Evolutionary conservation across 768 basidiomycete species (phyloP), one percentile per base, ranked within the genome.

Genomic region (Leccinum incarnatum): DNA sequence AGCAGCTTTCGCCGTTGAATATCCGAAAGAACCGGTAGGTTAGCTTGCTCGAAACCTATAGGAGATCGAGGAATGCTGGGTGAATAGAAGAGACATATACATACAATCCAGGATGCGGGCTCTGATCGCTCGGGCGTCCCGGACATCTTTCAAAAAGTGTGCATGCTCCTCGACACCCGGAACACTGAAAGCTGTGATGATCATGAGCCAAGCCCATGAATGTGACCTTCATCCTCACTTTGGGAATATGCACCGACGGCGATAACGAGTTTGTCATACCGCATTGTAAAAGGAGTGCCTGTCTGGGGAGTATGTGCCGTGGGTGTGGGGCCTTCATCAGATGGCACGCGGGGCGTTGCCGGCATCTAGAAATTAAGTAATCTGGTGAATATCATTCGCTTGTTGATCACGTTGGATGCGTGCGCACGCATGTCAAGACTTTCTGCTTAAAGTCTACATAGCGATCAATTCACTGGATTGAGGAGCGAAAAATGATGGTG

Each of bases 171-270:
- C 90, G 46, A 92, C 88, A 1, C 89, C 89, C 2, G 88, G 88
- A 46, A 87, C 78, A 59, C 81, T 74, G 74, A 89, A 89, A 3
- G 88, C 87, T 88, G 62, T 10, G 42, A 52, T 30, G 30, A 52
- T 17, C n/a, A 3, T 61, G 34, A 63, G 51, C 34, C 21, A 46
- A 9, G 54, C 45, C 11, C 11, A 32, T 37, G 37, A 32, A 64
- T 34, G 51, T 54, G 64, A 58, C 53, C 29, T 30, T 34, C 32
- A 4, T 37, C 3, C 81, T 53, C 65, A 91, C 91, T 94, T 69
- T 93, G 91, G 2, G 83, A 85, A 73, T 94, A 94, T 49, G 89
- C 88, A 2, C 93, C 93, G 1, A 92, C 91, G 7, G 90, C 86
- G 51, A 95, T 84, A 55, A 95, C 83, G 12, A 95, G 79, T 69